phyloP scores from a whole-genome alignment of 2,329 filamentous ascomycete genomes.

The Colletotrichum liriopes region DNA sequence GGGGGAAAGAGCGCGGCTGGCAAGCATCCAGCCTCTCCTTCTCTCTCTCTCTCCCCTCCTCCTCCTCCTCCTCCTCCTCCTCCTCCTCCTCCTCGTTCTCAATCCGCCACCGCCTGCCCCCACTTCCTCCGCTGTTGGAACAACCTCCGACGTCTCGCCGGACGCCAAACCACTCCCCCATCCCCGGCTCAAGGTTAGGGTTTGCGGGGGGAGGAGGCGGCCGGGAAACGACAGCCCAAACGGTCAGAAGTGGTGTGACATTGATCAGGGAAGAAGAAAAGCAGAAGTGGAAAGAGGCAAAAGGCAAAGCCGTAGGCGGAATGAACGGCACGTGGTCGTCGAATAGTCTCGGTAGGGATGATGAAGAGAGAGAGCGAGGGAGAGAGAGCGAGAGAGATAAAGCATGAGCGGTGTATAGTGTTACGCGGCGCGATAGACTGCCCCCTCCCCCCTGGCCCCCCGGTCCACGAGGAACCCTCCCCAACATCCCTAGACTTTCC shows the following conservation, averaged over 20 bases:
- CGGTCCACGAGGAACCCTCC: too few relatives aligned
- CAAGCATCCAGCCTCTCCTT: not conserved
- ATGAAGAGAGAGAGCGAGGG: not conserved
- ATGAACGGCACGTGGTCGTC: not conserved
- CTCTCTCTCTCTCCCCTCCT: not conserved
- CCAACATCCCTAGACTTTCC: too few relatives aligned
- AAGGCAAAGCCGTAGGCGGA: not conserved
- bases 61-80: not conserved
- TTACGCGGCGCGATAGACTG: not conserved
- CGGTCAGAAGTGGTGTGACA: not conserved
- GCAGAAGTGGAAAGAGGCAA: too few relatives aligned
- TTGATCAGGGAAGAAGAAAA: not conserved
- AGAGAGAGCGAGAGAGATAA: not conserved
- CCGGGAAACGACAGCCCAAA: not conserved
- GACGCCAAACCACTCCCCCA: too few relatives aligned
- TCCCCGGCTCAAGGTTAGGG: not conserved
- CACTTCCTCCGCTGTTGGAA: not conserved
- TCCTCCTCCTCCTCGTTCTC: too few relatives aligned
- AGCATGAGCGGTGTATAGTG: not conserved
- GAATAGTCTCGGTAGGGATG: not conserved
- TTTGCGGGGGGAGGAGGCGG: not conserved
- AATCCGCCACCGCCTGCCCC: not conserved
- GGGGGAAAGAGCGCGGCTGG: not conserved
- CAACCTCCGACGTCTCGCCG: not conserved
- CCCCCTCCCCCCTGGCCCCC: too few relatives aligned